Evolutionary conservation across 2,329 filamentous ascomycete genomes (phyloP).

Genomic region (Phialophora expanda): DNA sequence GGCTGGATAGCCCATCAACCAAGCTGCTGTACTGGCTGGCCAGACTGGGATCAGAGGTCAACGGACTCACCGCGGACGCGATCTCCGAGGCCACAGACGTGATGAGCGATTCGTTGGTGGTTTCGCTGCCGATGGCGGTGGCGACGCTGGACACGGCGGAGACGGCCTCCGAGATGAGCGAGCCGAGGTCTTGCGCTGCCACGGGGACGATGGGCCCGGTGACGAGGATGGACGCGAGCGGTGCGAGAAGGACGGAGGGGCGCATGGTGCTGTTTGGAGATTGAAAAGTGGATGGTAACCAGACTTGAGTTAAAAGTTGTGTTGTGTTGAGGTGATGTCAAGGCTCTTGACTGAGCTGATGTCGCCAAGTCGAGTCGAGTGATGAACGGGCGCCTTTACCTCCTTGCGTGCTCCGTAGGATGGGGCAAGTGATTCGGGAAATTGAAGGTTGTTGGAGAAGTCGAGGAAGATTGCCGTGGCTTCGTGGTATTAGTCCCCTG

Average conservation of each 20-base stretch:
- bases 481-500: background rate
- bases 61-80: conserved; percentile 17
- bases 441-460: background rate
- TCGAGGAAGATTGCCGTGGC: background rate
- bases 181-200: conserved; percentile 16
- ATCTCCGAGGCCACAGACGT: conserved; percentile 23
- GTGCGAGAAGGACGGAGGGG: conserved; percentile 21
- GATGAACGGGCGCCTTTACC: no score
- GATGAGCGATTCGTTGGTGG: conserved; percentile 21
- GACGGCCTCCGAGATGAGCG: conserved; percentile 14
- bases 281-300: no score
- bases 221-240: conserved; percentile 19
- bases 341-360: background rate
- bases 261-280: background rate
- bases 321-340: background rate
- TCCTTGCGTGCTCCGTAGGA: background rate
- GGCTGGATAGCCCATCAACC: background rate
- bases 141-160: conserved; percentile 28
- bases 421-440: background rate
- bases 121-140: conserved; percentile 26
- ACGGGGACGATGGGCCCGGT: conserved; percentile 2
- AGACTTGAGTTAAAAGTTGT: no score
- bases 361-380: background rate
- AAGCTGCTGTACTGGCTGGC: conserved; percentile 9
- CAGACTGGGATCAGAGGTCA: conserved; percentile 8